Evolutionary conservation across 1,139 yeast genomes (phyloP).

Genomic region (Arxiozyma bovina): DNA sequence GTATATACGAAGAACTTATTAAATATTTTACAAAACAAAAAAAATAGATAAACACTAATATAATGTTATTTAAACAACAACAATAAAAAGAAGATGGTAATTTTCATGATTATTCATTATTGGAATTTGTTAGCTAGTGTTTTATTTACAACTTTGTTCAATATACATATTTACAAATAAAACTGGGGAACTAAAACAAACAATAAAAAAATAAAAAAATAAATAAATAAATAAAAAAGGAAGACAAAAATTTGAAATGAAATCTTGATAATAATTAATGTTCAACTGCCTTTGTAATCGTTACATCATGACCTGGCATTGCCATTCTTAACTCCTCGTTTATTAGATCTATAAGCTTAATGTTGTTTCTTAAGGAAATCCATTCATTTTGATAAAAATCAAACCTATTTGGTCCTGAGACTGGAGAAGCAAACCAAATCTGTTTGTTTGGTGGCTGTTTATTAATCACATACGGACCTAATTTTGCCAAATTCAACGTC

Average conservation of each 20-base stretch:
- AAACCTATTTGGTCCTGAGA: constrained; percentile 82
- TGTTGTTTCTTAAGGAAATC: constrained; percentile 53
- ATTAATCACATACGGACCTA: constrained; percentile 80
- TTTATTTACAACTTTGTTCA: no score
- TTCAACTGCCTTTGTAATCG: background rate
- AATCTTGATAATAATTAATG: background rate
- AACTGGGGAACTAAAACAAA: no score
- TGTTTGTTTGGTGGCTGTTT: constrained; percentile 93
- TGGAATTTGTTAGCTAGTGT: no score
- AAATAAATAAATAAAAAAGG: no score
- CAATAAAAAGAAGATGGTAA: no score
- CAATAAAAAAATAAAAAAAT: no score
- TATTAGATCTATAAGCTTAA: constrained; percentile 41
- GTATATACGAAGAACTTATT: constrained; percentile 82
- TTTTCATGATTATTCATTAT: no score
- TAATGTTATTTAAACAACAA: no score
- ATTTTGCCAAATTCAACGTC: constrained; percentile 54
- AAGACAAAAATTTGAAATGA: background rate
- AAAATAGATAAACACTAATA: background rate
- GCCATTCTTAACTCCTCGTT: constrained; percentile 38
- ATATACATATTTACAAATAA: no score
- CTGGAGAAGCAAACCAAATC: constrained; percentile 85
- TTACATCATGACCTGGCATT: constrained; percentile 1
- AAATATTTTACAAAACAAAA: constrained; percentile 29
- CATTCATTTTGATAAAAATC: constrained; percentile 52